Conservation (phyloP, 495 filamentous ascomycete genomes). For the Penicillium psychrofluorescens region DNA sequence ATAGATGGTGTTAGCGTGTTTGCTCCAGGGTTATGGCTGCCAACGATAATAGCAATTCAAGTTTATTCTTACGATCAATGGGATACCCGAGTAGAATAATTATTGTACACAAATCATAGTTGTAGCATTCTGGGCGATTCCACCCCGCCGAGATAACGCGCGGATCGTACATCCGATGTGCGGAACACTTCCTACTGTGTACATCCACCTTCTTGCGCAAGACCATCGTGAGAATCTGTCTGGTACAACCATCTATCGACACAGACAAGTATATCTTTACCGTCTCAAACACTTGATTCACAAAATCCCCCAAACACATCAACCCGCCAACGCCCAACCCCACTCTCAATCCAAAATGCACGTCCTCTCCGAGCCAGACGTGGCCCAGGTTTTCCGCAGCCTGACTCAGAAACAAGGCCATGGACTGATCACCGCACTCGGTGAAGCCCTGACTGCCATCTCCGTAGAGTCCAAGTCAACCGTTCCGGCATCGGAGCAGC, state of each 20-base stretch:
- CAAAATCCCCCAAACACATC: not conserved
- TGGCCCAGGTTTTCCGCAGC: constrained; percentile 28
- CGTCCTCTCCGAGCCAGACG: constrained; percentile 33
- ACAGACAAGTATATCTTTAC: too few relatives aligned
- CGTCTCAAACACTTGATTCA: too few relatives aligned
- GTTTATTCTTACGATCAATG: not conserved
- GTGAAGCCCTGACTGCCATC: constrained; percentile 22
- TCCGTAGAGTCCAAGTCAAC: constrained; percentile 18
- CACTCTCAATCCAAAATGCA: constrained; percentile 30
- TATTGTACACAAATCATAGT: too few relatives aligned
- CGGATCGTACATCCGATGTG: too few relatives aligned
- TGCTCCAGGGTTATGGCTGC: constrained; percentile 3
- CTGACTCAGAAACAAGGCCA: constrained; percentile 28
- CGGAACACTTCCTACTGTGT: too few relatives aligned
- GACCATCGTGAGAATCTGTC: too few relatives aligned
- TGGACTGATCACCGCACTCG: constrained; percentile 22
- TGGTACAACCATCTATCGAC: too few relatives aligned
- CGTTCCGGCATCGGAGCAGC: constrained; percentile 12
- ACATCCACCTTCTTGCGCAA: too few relatives aligned
- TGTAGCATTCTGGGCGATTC: too few relatives aligned
- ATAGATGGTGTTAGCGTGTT: constrained; percentile 21
- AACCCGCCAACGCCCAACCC: too few relatives aligned
- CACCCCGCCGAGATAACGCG: too few relatives aligned
- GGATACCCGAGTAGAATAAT: too few relatives aligned
- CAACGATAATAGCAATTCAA: constrained; percentile 14